Percentiles rank a stretch among this genome's conserved stretches.
phyloP scores from a whole-genome alignment of 2,329 filamentous ascomycete species.

The Domatiomyces catenatus region DNA sequence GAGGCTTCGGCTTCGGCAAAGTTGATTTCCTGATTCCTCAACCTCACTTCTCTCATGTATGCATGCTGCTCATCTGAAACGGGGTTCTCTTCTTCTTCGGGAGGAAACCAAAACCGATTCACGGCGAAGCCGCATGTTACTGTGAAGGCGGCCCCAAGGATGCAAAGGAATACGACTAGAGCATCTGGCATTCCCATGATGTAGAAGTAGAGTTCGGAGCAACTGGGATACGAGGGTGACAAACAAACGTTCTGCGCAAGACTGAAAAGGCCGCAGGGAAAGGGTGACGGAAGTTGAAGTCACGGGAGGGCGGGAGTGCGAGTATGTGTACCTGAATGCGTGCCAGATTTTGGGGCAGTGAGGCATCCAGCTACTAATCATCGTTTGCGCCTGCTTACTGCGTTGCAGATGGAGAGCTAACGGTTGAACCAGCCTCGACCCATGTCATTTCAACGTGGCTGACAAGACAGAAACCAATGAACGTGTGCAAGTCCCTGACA shows the following conservation, averaged over 20 bases:
- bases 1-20: background rate
- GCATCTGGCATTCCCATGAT: background rate
- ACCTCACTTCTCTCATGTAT: slow-evolving; percentile 1
- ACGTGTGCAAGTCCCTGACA: background rate
- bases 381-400: background rate
- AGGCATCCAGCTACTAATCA: background rate
- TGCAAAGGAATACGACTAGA: background rate
- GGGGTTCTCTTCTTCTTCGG: background rate
- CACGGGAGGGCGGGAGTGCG: background rate
- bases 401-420: background rate
- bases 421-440: background rate
- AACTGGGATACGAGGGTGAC: background rate
- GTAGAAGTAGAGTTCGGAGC: background rate
- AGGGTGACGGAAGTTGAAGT: background rate
- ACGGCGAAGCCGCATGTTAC: background rate
- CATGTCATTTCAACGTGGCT: background rate
- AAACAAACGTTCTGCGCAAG: background rate
- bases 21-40: background rate
- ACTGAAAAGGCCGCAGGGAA: background rate
- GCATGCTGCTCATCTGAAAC: background rate
- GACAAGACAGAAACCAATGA: background rate
- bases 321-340: background rate
- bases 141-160: background rate
- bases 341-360: too few species aligned
- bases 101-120: background rate